These are phyloP conservation scores for Tetragonia tetragonoides DNA, from an alignment of 148 eudicot genomes.

Conservation along the genomic window DNA sequence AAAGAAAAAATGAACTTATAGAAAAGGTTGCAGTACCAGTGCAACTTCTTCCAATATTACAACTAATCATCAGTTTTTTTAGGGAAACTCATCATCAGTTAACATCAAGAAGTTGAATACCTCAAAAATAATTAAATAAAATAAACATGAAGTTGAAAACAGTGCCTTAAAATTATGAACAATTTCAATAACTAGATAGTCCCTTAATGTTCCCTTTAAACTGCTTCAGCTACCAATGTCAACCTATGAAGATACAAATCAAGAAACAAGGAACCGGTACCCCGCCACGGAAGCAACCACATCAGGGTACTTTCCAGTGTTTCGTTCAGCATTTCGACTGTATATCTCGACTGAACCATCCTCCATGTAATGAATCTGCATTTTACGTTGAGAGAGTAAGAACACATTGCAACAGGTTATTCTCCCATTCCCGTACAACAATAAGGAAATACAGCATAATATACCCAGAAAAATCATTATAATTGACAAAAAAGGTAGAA, in stretches of 20 bases:
- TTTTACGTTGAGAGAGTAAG: constrained; percentile 2
- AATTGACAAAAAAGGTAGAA: not conserved
- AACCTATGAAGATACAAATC: not conserved
- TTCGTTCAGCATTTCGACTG: constrained; percentile 92
- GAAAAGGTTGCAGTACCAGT: not conserved
- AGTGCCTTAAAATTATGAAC: too few relatives aligned
- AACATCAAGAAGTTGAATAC: too few relatives aligned
- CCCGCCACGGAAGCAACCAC: constrained; percentile 62
- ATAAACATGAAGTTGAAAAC: too few relatives aligned
- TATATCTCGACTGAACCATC: constrained; percentile 87
- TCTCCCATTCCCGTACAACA: constrained; percentile 2
- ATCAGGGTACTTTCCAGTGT: constrained; percentile 93
- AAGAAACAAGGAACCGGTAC: constrained; percentile 24
- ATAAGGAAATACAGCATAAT: not conserved
- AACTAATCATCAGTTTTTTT: too few relatives aligned
- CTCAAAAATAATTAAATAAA: too few relatives aligned
- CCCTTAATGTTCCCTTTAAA: not conserved
- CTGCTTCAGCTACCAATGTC: too few relatives aligned
- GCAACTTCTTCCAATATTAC: not conserved
- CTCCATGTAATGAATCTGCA: constrained; percentile 87
- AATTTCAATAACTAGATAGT: not conserved
- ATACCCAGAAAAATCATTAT: not conserved
- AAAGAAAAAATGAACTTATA: not conserved
- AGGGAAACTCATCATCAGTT: too few relatives aligned
- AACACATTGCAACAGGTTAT: not conserved